phyloP scores from a whole-genome alignment of 805 yeast genomes.

The Teunomyces panamensis region DNA sequence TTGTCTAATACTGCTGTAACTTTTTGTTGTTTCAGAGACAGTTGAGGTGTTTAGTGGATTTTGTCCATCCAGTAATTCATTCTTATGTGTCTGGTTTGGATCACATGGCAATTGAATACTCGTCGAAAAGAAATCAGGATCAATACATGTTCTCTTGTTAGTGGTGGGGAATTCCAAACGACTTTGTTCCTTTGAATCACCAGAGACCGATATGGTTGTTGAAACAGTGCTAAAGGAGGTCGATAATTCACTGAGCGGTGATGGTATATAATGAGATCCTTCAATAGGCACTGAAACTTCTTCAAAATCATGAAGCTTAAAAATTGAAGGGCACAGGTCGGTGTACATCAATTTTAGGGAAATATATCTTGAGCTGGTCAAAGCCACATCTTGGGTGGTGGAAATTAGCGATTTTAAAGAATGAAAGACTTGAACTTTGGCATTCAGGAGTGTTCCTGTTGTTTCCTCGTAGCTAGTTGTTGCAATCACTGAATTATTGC shows the following conservation, averaged over 20 bases:
- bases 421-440: background rate
- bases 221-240: background rate
- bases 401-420: background rate
- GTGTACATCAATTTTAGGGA: background rate
- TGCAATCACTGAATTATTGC: background rate
- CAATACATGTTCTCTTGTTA: background rate
- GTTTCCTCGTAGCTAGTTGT: background rate
- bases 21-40: background rate
- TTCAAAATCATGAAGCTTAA: background rate
- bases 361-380: background rate
- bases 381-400: background rate
- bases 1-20: no score
- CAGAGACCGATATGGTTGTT: background rate
- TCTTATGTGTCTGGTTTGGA: background rate
- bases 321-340: background rate
- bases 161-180: background rate
- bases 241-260: background rate
- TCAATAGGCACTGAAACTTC: background rate
- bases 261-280: background rate
- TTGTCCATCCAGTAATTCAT: background rate
- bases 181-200: background rate
- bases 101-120: background rate
- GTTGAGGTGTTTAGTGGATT: background rate
- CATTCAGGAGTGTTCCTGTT: background rate
- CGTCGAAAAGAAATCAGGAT: background rate